Conservation (phyloP, 2,329 filamentous ascomycete genomes). For the Sphaceloma murrayae region DNA sequence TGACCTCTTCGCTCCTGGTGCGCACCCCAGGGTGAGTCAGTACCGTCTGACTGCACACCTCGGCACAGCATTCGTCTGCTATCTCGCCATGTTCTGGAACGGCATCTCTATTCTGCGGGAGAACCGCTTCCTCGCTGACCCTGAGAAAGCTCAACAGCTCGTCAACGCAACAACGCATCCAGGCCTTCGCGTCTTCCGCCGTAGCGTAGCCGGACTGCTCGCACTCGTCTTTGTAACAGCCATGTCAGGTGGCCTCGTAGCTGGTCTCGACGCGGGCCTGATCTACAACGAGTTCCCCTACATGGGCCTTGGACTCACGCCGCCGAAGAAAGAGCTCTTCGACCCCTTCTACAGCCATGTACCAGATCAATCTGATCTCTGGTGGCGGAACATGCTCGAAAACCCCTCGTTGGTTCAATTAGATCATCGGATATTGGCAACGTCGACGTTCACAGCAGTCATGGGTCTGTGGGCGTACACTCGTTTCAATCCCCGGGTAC, state of each 20-base stretch:
- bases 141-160: constrained; percentile 43
- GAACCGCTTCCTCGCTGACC: constrained; percentile 60
- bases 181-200: constrained; percentile 62
- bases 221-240: constrained; percentile 77
- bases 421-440: constrained; percentile 86
- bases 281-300: constrained; percentile 98
- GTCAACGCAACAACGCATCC: constrained; percentile 56
- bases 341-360: constrained; percentile 75
- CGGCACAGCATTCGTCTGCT: constrained; percentile 83
- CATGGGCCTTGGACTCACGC: constrained; percentile 79
- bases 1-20: constrained; percentile 84
- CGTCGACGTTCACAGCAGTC: constrained; percentile 75
- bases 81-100: constrained; percentile 87
- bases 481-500: constrained; percentile 56
- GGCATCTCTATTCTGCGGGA: constrained; percentile 76
- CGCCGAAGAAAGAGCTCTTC: constrained; percentile 74
- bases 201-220: constrained; percentile 60
- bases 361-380: constrained; percentile 69
- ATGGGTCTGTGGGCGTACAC: constrained; percentile 73
- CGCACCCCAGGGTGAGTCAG: constrained; percentile 85
- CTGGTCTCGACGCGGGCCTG: constrained; percentile 86
- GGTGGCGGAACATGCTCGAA: constrained; percentile 96
- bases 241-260: constrained; percentile 88
- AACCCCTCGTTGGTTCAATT: constrained; percentile 94
- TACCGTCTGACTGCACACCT: constrained; percentile 87